Percentiles rank a stretch among this genome's conserved stretches.
These are phyloP conservation scores for Xylariales sp. DNA, from an alignment of 2,329 filamentous ascomycete genomes.

Conservation along the genomic window DNA sequence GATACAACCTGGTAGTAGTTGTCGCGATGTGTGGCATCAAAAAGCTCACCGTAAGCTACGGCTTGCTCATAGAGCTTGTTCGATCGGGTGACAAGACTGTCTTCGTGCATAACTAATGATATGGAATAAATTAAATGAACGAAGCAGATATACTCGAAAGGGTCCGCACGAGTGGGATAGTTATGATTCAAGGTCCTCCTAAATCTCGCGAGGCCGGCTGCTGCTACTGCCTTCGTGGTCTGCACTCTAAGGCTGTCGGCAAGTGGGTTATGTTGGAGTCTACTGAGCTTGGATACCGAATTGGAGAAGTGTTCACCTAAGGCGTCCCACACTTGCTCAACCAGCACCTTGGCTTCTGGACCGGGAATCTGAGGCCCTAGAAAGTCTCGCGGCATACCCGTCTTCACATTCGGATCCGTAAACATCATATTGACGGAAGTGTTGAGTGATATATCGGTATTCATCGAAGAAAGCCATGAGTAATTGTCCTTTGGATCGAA, in stretches of 20 bases:
- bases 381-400: conserved; percentile 39
- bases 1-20: conserved; percentile 58
- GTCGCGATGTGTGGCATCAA: conserved; percentile 53
- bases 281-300: conserved; percentile 58
- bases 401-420: conserved; percentile 46
- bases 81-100: conserved; percentile 52
- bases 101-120: conserved; percentile 59
- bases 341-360: conserved; percentile 54
- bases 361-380: conserved; percentile 40
- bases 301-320: conserved; percentile 59
- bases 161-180: conserved; percentile 48
- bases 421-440: conserved; percentile 54
- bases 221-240: conserved; percentile 54
- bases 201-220: conserved; percentile 57
- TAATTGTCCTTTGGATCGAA: conserved; percentile 50
- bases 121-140: conserved; percentile 64
- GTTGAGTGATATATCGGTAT: conserved; percentile 51
- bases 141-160: conserved; percentile 62
- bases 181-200: conserved; percentile 54
- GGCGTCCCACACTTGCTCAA: conserved; percentile 58
- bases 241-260: conserved; percentile 56
- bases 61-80: conserved; percentile 60
- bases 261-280: conserved; percentile 56
- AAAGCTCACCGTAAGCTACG: conserved; percentile 56
- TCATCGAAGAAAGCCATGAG: conserved; percentile 50